Evolutionary conservation across 2,329 filamentous ascomycete genomes (phyloP).

Genomic region (Rhynchosporium secalis): DNA sequence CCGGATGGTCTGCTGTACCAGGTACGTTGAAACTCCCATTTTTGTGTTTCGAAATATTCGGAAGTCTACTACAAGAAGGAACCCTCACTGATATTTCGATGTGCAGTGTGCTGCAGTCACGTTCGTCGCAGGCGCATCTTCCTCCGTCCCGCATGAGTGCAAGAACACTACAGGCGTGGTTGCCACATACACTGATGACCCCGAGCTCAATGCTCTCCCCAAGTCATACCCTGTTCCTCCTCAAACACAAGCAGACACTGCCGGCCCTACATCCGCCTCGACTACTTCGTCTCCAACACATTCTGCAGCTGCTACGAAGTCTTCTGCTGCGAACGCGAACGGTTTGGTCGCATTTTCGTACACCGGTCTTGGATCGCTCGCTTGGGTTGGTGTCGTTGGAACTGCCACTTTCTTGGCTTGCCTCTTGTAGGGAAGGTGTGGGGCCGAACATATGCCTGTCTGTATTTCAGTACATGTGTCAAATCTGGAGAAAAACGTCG

Average conservation of each 20-base stretch:
- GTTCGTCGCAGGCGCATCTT: constrained; percentile 49
- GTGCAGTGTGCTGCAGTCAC: constrained; percentile 54
- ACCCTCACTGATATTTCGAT: not conserved
- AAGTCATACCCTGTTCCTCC: constrained; percentile 22
- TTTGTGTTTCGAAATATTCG: no score
- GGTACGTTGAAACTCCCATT: constrained; percentile 41
- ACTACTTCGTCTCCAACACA: not conserved
- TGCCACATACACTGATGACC: constrained; percentile 24
- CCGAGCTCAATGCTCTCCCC: constrained; percentile 24
- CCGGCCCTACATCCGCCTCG: constrained; percentile 10
- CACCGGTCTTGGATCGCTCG: constrained; percentile 20
- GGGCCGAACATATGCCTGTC: not conserved
- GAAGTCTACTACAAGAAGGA: no score
- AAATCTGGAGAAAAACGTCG: not conserved
- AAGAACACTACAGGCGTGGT: constrained; percentile 44
- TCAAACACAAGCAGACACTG: constrained; percentile 15
- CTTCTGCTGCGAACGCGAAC: constrained; percentile 15
- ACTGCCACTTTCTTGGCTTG: constrained; percentile 25
- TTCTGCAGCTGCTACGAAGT: constrained; percentile 1
- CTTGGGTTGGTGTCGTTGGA: constrained; percentile 23
- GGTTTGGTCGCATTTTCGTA: constrained; percentile 8
- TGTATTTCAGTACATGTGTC: not conserved
- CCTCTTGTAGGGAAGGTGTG: constrained; percentile 17
- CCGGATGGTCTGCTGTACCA: constrained; percentile 58
- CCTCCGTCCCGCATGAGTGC: constrained; percentile 39